These are phyloP conservation scores for Aspergillus candidus DNA, from an alignment of 2,329 filamentous ascomycete species.

Conservation along the genomic window DNA sequence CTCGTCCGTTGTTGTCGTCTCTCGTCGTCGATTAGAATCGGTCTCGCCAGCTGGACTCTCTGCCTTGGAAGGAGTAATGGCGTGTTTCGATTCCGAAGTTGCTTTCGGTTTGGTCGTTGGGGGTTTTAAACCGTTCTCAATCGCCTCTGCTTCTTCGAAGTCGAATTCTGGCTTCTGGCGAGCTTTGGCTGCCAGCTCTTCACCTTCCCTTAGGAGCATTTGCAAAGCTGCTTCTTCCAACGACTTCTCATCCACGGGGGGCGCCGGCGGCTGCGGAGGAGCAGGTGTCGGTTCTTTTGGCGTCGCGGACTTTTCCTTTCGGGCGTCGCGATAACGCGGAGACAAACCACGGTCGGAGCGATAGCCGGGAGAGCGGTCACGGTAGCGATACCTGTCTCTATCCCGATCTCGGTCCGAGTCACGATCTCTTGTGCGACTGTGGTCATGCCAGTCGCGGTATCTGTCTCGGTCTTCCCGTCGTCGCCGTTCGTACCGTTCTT, in stretches of 20 bases:
- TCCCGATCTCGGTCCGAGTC: conserved; percentile 20
- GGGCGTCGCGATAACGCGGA: conserved; percentile 26
- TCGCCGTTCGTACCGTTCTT: conserved; percentile 41
- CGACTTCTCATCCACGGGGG: conserved; percentile 47
- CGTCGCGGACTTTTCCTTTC: conserved; percentile 25
- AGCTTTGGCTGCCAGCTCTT: conserved; percentile 49
- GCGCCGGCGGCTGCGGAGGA: conserved; percentile 17
- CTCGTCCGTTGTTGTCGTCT: conserved; percentile 15
- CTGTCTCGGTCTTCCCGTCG: conserved; percentile 43
- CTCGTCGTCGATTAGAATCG: conserved; percentile 19
- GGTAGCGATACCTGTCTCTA: conserved; percentile 22
- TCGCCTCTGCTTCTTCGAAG: conserved; percentile 41
- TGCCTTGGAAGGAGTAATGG: conserved; percentile 23
- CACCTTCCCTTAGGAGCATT: conserved; percentile 49
- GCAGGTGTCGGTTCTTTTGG: conserved; percentile 31
- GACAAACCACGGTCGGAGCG: conserved; percentile 28
- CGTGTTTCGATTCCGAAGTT: conserved; percentile 22
- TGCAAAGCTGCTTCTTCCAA: conserved; percentile 52
- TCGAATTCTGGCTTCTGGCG: conserved; percentile 48
- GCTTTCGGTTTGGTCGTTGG: conserved; percentile 23
- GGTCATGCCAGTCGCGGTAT: conserved; percentile 35
- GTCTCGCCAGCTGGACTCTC: conserved; percentile 25
- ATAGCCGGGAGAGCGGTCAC: conserved; percentile 27
- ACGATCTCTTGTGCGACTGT: conserved; percentile 31
- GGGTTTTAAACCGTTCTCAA: conserved; percentile 35